Evolutionary conservation across 1,284 basidiomycete species (phyloP).

Genomic region (Lignosus rhinocerotis): DNA sequence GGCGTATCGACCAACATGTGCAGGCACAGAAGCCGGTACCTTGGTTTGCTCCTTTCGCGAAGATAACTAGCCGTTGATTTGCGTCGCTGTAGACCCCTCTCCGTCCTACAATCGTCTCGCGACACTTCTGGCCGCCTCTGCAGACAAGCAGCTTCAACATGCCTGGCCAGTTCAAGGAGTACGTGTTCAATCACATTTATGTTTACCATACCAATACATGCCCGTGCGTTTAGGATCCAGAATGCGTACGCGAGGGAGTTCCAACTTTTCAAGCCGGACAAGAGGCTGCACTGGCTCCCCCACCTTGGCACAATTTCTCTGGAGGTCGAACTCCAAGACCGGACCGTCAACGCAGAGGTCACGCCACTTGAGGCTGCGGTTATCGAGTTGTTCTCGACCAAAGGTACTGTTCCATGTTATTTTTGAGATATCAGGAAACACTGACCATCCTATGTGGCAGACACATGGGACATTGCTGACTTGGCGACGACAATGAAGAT

Average conservation of each 20-base stretch:
- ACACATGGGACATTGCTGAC: slow-evolving; percentile 67
- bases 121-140: slow-evolving; percentile 90
- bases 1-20: slow-evolving; percentile 81
- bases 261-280: slow-evolving; percentile 84
- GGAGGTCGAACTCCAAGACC: slow-evolving; percentile 79
- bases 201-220: not conserved
- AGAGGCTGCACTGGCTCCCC: slow-evolving; percentile 83
- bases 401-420: slow-evolving; percentile 43
- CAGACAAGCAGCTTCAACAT: slow-evolving; percentile 73
- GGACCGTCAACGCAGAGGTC: slow-evolving; percentile 74
- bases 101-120: slow-evolving; percentile 88
- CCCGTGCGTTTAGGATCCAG: slow-evolving; percentile 58
- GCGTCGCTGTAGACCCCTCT: slow-evolving; percentile 56
- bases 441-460: slow-evolving; percentile 39
- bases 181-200: slow-evolving; percentile 29
- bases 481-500: slow-evolving; percentile 66
- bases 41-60: slow-evolving; percentile 2
- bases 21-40: slow-evolving; percentile 71
- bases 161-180: slow-evolving; percentile 83
- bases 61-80: not conserved
- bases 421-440: not conserved
- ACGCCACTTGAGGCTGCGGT: slow-evolving; percentile 88
- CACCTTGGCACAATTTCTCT: slow-evolving; percentile 82
- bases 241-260: slow-evolving; percentile 77
- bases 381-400: slow-evolving; percentile 81